Evolutionary conservation across 768 basidiomycete species (phyloP), one percentile per base, ranked within the genome.

Genomic region (Trametes elegans): DNA sequence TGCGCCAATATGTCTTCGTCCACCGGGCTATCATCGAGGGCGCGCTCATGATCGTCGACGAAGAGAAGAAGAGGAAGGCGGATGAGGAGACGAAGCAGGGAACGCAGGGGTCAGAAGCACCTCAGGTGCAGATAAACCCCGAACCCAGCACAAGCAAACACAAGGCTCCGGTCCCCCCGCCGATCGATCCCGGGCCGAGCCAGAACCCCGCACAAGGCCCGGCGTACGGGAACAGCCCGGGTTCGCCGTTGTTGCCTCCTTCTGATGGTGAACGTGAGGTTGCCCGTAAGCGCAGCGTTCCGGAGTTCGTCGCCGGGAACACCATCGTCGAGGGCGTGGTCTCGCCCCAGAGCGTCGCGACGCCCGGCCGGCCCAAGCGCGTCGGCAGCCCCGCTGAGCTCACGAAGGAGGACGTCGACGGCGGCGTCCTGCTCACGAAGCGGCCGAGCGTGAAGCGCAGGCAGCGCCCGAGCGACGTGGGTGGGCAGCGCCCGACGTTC

Each of bases 1-100:
- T 95, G 66, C 76, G 94, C 54, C 96, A 98, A 73, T 98, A 95
- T 65, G 87, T 95, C 18, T 98, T 95, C 70, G 90, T 93, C 32
- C 91, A 97, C 67, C 84, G 87, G 27, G 92, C 86, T 16, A 76
- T 94, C 53, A 80, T 93, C 53, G 89, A 91, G 69, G 91, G 92
- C 7, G 81, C 87, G 14, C 69, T 93, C 71, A 77, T 81, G 78
- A 74, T 93, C 16, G 77, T 87, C 41, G 90, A 92, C 59, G 87
- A 91, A 68, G 84, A 87, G 70, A 76, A 73, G 53, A 75, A 75
- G 64, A 48, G 68, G 39, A 70, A 70, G 66, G 66, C 62, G 23
- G 67, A 64, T 39, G 35, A 56, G 62, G 34, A 5, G 11, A 35
- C 34, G 31, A 55, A 62, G n/a, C 38, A 19, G 21, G 55, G 28